phyloP scores from a whole-genome alignment of 176 grass and related monocot species.

The Avena insularis region DNA sequence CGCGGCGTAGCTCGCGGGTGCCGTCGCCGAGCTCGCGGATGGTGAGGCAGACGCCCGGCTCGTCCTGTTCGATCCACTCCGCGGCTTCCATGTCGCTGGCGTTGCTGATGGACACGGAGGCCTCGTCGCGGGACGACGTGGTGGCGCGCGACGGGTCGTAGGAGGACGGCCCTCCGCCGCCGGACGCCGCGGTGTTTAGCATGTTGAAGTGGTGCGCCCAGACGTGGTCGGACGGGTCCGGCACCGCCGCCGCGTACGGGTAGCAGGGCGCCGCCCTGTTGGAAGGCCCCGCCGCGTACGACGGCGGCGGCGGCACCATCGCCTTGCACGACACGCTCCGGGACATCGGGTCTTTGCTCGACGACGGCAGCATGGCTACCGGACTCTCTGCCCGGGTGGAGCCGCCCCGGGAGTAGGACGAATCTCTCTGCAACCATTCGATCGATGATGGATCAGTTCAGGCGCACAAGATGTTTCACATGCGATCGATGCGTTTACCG shows the following conservation, averaged over 20 bases:
- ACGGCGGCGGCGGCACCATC: constrained; percentile 29
- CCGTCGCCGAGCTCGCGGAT: constrained; percentile 94
- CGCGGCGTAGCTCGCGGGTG: constrained; percentile 87
- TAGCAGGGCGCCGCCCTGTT: constrained; percentile 56
- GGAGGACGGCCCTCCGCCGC: constrained; percentile 43
- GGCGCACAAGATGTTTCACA: background rate
- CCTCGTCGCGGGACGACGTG: constrained; percentile 88
- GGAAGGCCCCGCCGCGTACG: constrained; percentile 27
- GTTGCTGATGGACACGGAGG: constrained; percentile 92
- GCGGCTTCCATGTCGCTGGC: constrained; percentile 73
- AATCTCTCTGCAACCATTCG: constrained; percentile 67
- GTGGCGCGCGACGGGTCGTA: constrained; percentile 78
- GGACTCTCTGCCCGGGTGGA: constrained; percentile 68
- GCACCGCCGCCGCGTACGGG: constrained; percentile 61
- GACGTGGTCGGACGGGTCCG: constrained; percentile 78
- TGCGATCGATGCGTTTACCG: background rate
- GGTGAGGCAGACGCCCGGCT: constrained; percentile 94
- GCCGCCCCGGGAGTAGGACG: constrained; percentile 66
- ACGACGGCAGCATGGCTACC: constrained; percentile 26
- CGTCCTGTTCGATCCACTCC: constrained; percentile 93
- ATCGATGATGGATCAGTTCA: background rate
- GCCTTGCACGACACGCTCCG: constrained; percentile 47
- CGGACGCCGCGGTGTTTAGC: constrained; percentile 52
- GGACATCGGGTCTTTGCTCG: constrained; percentile 51
- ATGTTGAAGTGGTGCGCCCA: constrained; percentile 74